Evolutionary conservation across 2,329 filamentous ascomycete species (phyloP), one percentile per base, ranked within the genome.

Genomic region (Ophiostoma sp.): DNA sequence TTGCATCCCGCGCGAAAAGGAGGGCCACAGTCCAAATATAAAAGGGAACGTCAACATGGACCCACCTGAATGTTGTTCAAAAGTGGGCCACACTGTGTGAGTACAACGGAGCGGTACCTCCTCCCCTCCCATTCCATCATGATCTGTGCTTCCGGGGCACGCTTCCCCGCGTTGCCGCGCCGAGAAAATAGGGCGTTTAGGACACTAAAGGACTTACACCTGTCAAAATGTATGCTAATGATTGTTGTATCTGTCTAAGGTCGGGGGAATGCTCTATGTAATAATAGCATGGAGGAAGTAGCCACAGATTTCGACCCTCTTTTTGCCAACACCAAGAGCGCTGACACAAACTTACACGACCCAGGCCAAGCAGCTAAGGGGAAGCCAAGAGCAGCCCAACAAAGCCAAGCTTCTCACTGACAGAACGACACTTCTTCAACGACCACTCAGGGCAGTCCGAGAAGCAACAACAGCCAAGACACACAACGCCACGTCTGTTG

Each of bases 51-150:
- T 42, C n/a, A 17, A 64, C 33, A 22, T 64, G 59, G 59, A 33
- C 19, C 59, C 59, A 36, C 36, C 59, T 11, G 2, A 8, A 36
- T 61, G 57, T 36, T 36, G 31, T 61, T 33, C 31, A 59, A 25
- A 64, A 39, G 33, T 39, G 59, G 59, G n/a, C n/a, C 59, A 25
- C 59, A 64, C 33, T 42, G 59, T 64, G 59, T 42, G 59, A 25
- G 17, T 22, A 59, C n/a, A 22, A 64, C 59, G 59, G n/a, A 42
- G 59, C n/a, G 33, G 59, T 64, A 64, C 59, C 36, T 64, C 22
- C 22, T 55, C 50, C 50, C 50, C 50, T 55, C 8, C 22, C 22
- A 8, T 4, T 55, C 12, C 50, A 25, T 28, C 25, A 12, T 25
- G 22, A 55, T 55, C 25, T 33, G 12, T 19, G 28, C 5, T 28